These are phyloP conservation scores for Spathaspora sp. DNA, from an alignment of 1,139 yeast species.

Conservation along the genomic window DNA sequence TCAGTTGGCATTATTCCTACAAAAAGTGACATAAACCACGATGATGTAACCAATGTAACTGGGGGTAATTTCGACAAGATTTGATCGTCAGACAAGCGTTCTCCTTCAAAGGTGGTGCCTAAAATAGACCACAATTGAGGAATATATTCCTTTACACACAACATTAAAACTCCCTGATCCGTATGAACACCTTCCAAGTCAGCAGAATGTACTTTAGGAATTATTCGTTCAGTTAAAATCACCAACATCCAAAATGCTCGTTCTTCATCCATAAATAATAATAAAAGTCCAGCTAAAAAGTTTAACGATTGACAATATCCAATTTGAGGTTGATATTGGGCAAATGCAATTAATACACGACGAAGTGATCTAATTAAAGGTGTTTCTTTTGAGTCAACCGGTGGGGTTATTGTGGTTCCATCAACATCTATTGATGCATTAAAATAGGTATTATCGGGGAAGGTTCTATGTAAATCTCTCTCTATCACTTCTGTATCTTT, in stretches of 20 bases:
- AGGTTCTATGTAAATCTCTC: slow-evolving; percentile 87
- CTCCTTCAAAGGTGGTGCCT: slow-evolving; percentile 45
- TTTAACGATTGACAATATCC: slow-evolving; percentile 96
- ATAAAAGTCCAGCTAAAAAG: slow-evolving; percentile 81
- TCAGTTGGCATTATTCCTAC: slow-evolving; percentile 88
- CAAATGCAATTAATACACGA: slow-evolving; percentile 79
- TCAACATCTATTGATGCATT: slow-evolving; percentile 20
- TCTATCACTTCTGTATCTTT: slow-evolving; percentile 91
- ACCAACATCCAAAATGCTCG: slow-evolving; percentile 94
- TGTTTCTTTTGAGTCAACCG: slow-evolving; percentile 24
- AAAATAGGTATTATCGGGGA: slow-evolving; percentile 87
- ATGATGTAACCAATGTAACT: slow-evolving; percentile 86
- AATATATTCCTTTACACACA: slow-evolving; percentile 78
- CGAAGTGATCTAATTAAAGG: slow-evolving; percentile 70
- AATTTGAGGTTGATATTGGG: slow-evolving; percentile 82
- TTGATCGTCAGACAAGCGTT: slow-evolving; percentile 51
- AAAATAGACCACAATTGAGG: slow-evolving; percentile 75
- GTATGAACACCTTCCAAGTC: slow-evolving; percentile 91
- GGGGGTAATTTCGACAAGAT: slow-evolving; percentile 81
- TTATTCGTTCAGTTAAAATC: slow-evolving; percentile 76
- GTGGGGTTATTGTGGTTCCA: background rate
- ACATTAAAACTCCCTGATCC: slow-evolving; percentile 92
- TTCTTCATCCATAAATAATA: slow-evolving; percentile 86
- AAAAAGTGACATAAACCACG: slow-evolving; percentile 97
- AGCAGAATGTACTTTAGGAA: slow-evolving; percentile 91